A percentile compares a stretch with the other conserved stretches of the same genome.
Conservation (phyloP, 805 yeast species). For the Metschnikowia anglica region DNA sequence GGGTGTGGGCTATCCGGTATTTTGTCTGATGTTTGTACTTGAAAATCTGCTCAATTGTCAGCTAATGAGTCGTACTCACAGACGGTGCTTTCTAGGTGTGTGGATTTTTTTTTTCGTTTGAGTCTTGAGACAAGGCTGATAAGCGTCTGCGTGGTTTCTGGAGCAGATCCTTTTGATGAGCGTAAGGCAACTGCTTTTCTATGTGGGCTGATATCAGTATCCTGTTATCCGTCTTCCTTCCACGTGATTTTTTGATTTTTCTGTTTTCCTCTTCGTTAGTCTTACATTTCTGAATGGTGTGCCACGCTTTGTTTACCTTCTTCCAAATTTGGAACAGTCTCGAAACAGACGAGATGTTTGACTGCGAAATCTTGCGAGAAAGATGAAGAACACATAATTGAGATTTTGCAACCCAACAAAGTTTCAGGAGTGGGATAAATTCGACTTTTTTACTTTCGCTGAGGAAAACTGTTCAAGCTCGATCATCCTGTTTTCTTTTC, state of each 20-base stretch:
- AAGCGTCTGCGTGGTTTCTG: background rate
- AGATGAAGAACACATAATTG: background rate
- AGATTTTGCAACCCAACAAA: background rate
- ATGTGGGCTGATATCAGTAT: too few relatives aligned
- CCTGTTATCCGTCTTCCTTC: too few relatives aligned
- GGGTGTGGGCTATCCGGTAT: too few relatives aligned
- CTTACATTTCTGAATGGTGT: constrained; percentile 1
- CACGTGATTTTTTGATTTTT: too few relatives aligned
- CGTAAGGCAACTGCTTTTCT: background rate
- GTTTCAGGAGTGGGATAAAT: too few relatives aligned
- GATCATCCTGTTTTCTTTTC: too few relatives aligned
- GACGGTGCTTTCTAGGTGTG: too few relatives aligned
- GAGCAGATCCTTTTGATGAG: background rate
- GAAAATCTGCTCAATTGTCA: too few relatives aligned
- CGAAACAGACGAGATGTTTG: background rate
- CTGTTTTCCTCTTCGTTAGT: background rate
- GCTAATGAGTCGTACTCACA: too few relatives aligned
- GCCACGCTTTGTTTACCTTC: constrained; percentile 12
- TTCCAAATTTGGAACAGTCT: constrained; percentile 13
- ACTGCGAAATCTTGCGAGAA: constrained; percentile 2
- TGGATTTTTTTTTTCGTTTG: background rate
- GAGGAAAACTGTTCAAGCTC: too few relatives aligned
- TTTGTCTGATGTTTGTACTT: too few relatives aligned
- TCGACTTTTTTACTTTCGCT: too few relatives aligned
- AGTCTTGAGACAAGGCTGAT: background rate